These are phyloP conservation scores for Trichoderma oligosporum DNA, from an alignment of 2,329 filamentous ascomycete species.

Conservation along the genomic window DNA sequence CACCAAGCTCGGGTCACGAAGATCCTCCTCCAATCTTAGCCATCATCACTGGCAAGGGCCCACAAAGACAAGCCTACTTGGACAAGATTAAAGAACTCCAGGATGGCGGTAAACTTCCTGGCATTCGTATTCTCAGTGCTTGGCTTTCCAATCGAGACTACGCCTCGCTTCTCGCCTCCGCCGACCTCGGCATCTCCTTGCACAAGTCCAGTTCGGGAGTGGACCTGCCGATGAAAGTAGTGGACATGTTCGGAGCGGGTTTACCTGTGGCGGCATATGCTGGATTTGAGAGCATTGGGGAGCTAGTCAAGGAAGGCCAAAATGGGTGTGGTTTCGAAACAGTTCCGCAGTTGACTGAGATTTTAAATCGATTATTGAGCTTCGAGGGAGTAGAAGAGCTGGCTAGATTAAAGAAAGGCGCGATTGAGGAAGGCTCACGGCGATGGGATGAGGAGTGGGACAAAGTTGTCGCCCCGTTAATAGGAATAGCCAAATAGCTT, in stretches of 20 bases:
- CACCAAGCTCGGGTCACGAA: conserved; percentile 40
- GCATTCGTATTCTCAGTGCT: conserved; percentile 71
- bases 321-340: conserved; percentile 85
- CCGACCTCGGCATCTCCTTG: conserved; percentile 84
- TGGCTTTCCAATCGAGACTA: conserved; percentile 86
- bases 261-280: conserved; percentile 86
- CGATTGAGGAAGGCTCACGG: conserved; percentile 66
- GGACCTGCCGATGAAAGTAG: conserved; percentile 97
- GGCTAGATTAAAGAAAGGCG: conserved; percentile 61
- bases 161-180: conserved; percentile 74
- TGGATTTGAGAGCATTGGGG: conserved; percentile 80
- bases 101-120: conserved; percentile 58
- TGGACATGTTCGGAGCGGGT: conserved; percentile 97
- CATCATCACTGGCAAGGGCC: conserved; percentile 92
- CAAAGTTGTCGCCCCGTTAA: conserved; percentile 68
- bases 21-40: conserved; percentile 66
- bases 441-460: conserved; percentile 96
- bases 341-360: conserved; percentile 58
- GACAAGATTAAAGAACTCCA: conserved; percentile 60
- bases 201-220: conserved; percentile 94
- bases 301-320: conserved; percentile 80
- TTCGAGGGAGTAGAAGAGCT: conserved; percentile 52
- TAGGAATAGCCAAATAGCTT: conserved; percentile 45
- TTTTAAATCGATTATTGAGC: conserved; percentile 62
- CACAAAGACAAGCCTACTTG: conserved; percentile 74